phyloP scores from a whole-genome alignment of 768 basidiomycete genomes.

The Leccinum boreale region DNA sequence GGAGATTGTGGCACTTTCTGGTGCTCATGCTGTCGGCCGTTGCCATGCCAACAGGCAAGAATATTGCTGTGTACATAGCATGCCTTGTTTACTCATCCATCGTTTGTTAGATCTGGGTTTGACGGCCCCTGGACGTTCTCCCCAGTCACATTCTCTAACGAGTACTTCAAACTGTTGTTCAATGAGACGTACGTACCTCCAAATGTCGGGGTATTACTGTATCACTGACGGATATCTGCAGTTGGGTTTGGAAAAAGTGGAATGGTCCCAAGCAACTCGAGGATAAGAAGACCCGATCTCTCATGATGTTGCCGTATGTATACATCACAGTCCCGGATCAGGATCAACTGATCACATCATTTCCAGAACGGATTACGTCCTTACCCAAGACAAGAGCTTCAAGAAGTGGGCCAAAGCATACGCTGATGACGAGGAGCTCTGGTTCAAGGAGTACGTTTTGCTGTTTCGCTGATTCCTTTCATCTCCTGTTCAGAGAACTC shows the following conservation, averaged over 20 bases:
- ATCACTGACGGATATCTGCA: constrained; percentile 19
- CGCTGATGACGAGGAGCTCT: constrained; percentile 78
- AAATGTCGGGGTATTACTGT: not conserved
- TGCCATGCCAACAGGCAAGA: constrained; percentile 79
- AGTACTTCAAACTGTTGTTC: constrained; percentile 82
- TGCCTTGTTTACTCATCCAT: not conserved
- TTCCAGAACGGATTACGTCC: constrained; percentile 77
- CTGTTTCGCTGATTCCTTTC: not conserved
- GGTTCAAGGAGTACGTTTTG: constrained; percentile 85
- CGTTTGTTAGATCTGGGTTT: constrained; percentile 58
- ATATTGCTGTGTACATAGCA: not conserved
- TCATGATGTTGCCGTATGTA: constrained; percentile 96
- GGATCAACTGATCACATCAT: not conserved
- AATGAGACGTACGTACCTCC: constrained; percentile 63
- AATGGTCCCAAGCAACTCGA: constrained; percentile 88
- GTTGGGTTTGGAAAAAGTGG: constrained; percentile 97
- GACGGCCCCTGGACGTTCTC: constrained; percentile 96
- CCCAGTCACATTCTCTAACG: constrained; percentile 83
- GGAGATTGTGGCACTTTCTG: constrained; percentile 93
- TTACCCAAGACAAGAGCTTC: constrained; percentile 89
- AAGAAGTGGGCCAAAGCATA: constrained; percentile 86
- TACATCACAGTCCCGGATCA: not conserved
- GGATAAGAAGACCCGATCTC: constrained; percentile 81
- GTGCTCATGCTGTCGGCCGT: constrained; percentile 94
- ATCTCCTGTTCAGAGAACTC: not conserved